Evolutionary conservation across 306 rosid genomes (phyloP).

Genomic region (Lathyrus tuberosus): DNA sequence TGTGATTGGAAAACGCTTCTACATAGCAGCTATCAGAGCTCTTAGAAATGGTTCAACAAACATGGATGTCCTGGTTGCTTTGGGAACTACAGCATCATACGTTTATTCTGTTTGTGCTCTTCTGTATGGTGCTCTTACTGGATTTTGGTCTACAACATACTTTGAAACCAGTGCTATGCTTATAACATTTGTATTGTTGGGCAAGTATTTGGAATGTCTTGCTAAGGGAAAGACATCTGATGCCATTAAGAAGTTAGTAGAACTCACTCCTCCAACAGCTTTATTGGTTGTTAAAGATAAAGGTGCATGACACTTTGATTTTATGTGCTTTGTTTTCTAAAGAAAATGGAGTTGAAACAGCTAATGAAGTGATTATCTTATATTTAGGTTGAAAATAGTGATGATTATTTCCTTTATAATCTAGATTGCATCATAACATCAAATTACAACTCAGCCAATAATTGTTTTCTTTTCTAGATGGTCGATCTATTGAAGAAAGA

Average conservation of each 20-base stretch:
- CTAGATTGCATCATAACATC: constrained; percentile 31
- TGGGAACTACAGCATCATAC: constrained; percentile 98
- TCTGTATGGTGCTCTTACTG: constrained; percentile 91
- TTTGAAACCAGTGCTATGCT: constrained; percentile 99
- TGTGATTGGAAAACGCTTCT: constrained; percentile 90
- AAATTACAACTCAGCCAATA: constrained; percentile 17
- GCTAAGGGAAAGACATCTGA: constrained; percentile 99
- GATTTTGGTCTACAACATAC: constrained; percentile 93
- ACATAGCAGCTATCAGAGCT: constrained; percentile 92
- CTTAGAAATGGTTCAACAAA: constrained; percentile 95
- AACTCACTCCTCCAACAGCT: constrained; percentile 91
- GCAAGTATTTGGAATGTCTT: constrained; percentile 94
- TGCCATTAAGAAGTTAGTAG: constrained; percentile 97
- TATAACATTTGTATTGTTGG: constrained; percentile 95
- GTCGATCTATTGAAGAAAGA: constrained; percentile 69
- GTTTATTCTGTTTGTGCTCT: constrained; percentile 93
- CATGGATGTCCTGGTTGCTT: constrained; percentile 97
- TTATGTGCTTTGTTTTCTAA: constrained; percentile 24
- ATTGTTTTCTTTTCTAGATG: constrained; percentile 55
- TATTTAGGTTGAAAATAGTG: constrained; percentile 19
- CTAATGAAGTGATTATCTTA: constrained; percentile 27
- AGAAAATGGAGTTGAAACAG: constrained; percentile 6
- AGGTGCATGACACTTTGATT: constrained; percentile 53
- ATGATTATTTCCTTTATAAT: constrained; percentile 29
- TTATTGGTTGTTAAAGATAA: constrained; percentile 71